Evolutionary conservation across 1,139 yeast genomes (phyloP).

Genomic region (Oligophagozyma castellii): DNA sequence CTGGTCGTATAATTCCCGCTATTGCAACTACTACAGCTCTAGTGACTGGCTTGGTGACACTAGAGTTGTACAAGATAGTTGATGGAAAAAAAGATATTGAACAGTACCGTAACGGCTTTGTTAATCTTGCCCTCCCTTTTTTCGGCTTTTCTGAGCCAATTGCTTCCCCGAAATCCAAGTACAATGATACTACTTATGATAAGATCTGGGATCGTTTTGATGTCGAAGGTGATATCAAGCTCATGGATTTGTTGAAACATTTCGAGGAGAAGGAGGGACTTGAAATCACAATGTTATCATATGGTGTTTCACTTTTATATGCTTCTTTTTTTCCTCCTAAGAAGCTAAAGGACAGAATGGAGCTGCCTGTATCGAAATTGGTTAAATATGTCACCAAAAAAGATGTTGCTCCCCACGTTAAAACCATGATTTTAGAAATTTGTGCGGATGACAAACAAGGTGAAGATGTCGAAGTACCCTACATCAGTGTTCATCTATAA

Average conservation of each 20-base stretch:
- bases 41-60: slow-evolving; percentile 87
- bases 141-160: slow-evolving; percentile 95
- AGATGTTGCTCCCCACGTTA: slow-evolving; percentile 62
- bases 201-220: slow-evolving; percentile 93
- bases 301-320: slow-evolving; percentile 77
- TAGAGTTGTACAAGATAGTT: slow-evolving; percentile 84
- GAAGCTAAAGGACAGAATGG: slow-evolving; percentile 67
- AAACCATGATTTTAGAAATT: slow-evolving; percentile 71
- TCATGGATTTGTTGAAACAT: slow-evolving; percentile 59
- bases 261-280: slow-evolving; percentile 75
- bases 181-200: slow-evolving; percentile 71
- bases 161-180: slow-evolving; percentile 67
- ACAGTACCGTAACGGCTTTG: slow-evolving; percentile 85
- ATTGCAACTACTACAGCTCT: slow-evolving; percentile 97
- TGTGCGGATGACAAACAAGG: slow-evolving; percentile 88
- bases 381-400: slow-evolving; percentile 76
- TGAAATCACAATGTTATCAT: slow-evolving; percentile 80
- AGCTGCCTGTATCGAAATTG: slow-evolving; percentile 53
- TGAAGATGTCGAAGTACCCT: slow-evolving; percentile 94
- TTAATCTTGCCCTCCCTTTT: slow-evolving; percentile 89
- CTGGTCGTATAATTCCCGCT: slow-evolving; percentile 95
- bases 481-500: slow-evolving; percentile 45
- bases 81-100: slow-evolving; percentile 63
- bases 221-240: slow-evolving; percentile 61
- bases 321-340: slow-evolving; percentile 92